Base-by-base conservation (phyloP, 1,284 basidiomycete species). In the Sanghuangporus sanghuang region DNA sequence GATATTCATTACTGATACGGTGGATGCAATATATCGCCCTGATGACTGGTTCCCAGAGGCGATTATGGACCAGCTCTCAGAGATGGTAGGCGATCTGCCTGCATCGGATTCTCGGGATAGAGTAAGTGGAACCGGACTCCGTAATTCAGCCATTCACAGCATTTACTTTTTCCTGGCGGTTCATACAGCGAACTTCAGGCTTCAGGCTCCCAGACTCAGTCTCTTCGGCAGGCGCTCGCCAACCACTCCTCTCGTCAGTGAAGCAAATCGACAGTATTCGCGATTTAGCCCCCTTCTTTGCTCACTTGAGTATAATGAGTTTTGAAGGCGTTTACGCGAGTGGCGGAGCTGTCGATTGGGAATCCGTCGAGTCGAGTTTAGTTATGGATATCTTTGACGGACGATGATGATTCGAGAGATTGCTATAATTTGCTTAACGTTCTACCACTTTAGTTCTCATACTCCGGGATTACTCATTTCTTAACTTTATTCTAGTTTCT, bases 1-100 rank as follows among this genome's bases (percentile, higher is more conserved):
- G 96, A 92, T 98, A 70, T 99, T 99, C 72, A 87, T 98, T 61
- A 97, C 95, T 0, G 97, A 99, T 74, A 98, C 96, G 0, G 92
- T 96, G 5, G 97, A 99, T 71, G 95, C 96, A 0, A 85, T 95
- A 11, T 95, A 95, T 73, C 89, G 89, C 7, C 89, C 93, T 0
- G 89, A 95, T 67, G 81, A 87, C 52, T 95, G 90, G 85, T 78
- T 79, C 53, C 90, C 96, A 1, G 90, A 93, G 67, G 91, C 94
- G 1, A 86, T 98, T 76, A 84, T 98, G 73, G 96, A 99, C 73
- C 89, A 91, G 53, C 78, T 98, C 0, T 87, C 93, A n/a, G 92
- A 95, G 68, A 85, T 93, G 46, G 83, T 90, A 12, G 81, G 84
- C 23, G 87, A 82, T 69, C 75, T 90, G 55, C 86, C 90, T 5